Conservation (phyloP, 176 grass and related monocot genomes). For the Juncus effusus region DNA sequence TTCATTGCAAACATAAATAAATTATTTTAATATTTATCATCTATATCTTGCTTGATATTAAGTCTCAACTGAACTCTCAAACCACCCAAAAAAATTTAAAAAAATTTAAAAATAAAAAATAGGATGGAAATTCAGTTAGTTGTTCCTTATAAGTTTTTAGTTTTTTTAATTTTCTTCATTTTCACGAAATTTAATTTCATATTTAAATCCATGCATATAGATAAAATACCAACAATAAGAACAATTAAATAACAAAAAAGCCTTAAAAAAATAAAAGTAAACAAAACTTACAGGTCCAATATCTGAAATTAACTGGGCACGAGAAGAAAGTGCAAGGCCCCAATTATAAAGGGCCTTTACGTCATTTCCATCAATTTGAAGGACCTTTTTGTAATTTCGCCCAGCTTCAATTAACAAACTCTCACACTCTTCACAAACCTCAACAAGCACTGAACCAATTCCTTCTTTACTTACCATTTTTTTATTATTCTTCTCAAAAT, state of each 20-base stretch:
- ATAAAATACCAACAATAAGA: not conserved
- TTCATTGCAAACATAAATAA: no score
- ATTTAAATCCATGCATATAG: not conserved
- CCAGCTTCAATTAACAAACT: slow-evolving; percentile 76
- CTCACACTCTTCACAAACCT: slow-evolving; percentile 86
- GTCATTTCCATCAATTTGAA: slow-evolving; percentile 63
- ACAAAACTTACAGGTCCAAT: slow-evolving; percentile 89
- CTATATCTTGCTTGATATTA: slow-evolving; percentile 1
- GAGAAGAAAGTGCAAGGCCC: slow-evolving; percentile 75
- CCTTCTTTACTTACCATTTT: slow-evolving; percentile 44
- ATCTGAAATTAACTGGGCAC: slow-evolving; percentile 80
- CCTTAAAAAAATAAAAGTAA: no score
- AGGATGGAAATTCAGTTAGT: not conserved
- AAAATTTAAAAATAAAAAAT: no score
- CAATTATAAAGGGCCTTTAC: slow-evolving; percentile 84
- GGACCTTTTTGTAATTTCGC: slow-evolving; percentile 67
- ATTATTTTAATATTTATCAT: not conserved
- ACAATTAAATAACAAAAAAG: not conserved
- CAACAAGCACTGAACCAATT: slow-evolving; percentile 47
- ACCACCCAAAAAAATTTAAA: not conserved
- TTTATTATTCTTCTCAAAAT: slow-evolving; percentile 28
- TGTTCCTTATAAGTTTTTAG: not conserved
- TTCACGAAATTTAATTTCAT: not conserved
- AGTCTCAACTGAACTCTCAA: not conserved
- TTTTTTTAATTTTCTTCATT: no score